Conservation (phyloP, 1,139 yeast genomes). For the Meyerozyma carpophila region DNA sequence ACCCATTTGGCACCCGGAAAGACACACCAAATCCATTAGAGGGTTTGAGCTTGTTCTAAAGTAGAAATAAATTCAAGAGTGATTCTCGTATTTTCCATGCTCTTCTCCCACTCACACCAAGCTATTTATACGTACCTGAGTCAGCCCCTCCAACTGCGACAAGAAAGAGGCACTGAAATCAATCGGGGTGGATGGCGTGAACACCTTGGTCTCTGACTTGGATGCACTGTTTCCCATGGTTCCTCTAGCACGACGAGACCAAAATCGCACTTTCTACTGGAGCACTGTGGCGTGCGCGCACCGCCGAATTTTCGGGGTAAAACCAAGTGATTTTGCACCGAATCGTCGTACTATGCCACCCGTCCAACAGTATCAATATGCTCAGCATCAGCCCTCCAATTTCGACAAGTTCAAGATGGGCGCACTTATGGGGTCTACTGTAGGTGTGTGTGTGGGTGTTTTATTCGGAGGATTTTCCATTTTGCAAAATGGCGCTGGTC, state of each 20-base stretch:
- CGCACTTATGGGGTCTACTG: constrained; percentile 91
- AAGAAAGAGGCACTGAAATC: constrained; percentile 68
- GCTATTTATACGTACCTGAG: constrained; percentile 44
- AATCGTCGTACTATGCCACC: constrained; percentile 59
- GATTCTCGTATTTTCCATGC: background rate
- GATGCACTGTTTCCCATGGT: constrained; percentile 54
- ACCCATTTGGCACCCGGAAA: background rate
- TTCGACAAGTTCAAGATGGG: constrained; percentile 99
- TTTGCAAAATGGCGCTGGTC: constrained; percentile 94
- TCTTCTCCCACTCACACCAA: background rate
- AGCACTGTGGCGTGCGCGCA: constrained; percentile 5
- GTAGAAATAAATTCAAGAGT: background rate
- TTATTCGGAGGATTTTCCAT: constrained; percentile 92
- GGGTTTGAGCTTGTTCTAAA: background rate
- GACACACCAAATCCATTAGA: background rate
- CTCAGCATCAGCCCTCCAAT: constrained; percentile 77
- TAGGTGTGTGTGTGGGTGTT: constrained; percentile 94
- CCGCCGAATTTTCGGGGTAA: background rate
- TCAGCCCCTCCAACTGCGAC: constrained; percentile 64
- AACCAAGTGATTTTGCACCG: too few relatives aligned
- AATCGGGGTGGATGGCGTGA: constrained; percentile 68
- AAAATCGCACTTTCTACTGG: constrained; percentile 1
- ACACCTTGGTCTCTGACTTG: constrained; percentile 60
- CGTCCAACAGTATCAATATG: constrained; percentile 69
- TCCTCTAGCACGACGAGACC: background rate